These are phyloP conservation scores for Gynandropsis gynandra DNA, from an alignment of 345 rosid species.

Conservation along the genomic window DNA sequence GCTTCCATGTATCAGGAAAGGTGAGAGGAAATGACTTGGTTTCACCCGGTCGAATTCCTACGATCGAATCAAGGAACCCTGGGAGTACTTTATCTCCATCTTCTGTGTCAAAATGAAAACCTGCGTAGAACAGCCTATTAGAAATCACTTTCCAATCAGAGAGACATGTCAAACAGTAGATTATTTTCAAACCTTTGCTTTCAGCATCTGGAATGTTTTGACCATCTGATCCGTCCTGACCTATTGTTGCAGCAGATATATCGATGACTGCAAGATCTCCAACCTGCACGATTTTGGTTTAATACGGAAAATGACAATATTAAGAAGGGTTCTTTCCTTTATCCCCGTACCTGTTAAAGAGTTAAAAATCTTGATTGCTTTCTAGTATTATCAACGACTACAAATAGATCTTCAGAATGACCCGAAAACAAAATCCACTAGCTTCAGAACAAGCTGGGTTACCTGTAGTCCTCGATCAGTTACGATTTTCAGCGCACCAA, in stretches of 20 bases:
- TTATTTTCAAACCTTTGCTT: constrained; percentile 57
- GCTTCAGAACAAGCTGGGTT: constrained; percentile 12
- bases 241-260: constrained; percentile 69
- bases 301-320: neutral
- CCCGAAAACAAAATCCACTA: neutral
- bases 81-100: constrained; percentile 71
- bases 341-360: no score
- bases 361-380: no score
- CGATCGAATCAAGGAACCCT: constrained; percentile 70
- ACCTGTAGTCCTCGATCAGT: constrained; percentile 88
- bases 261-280: constrained; percentile 82
- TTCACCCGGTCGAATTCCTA: constrained; percentile 67
- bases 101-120: constrained; percentile 86
- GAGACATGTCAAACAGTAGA: neutral
- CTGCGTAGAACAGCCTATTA: constrained; percentile 34
- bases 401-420: neutral
- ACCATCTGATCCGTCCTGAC: constrained; percentile 48
- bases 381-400: no score
- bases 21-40: constrained; percentile 68
- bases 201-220: constrained; percentile 76
- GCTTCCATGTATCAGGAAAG: constrained; percentile 87
- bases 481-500: constrained; percentile 59
- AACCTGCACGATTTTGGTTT: constrained; percentile 38
- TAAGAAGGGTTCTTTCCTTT: neutral
- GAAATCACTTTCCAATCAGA: neutral